Percentiles rank a stretch among this genome's conserved stretches.
Evolutionary conservation across 306 rosid genomes (phyloP).

Genomic region (Rubus idaeus): DNA sequence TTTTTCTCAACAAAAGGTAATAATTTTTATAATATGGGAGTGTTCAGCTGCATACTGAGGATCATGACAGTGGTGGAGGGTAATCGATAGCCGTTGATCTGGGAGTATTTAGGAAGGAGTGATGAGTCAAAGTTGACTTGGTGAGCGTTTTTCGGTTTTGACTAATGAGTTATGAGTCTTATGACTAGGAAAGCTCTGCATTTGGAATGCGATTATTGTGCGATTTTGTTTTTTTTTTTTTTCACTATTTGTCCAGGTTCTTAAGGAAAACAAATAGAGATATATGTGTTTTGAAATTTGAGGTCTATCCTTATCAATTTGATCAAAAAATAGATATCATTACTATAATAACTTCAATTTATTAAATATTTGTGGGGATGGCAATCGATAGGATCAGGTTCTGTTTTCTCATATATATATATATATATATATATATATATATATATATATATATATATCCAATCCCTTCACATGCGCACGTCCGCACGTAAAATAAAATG

Average conservation of each 20-base stretch:
- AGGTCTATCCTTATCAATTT: background rate
- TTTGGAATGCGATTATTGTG: background rate
- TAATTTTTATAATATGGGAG: background rate
- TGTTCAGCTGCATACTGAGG: too few relatives aligned
- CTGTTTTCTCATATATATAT: too few relatives aligned
- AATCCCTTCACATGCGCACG: too few relatives aligned
- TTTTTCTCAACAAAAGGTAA: background rate
- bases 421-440: too few relatives aligned
- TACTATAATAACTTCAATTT: too few relatives aligned
- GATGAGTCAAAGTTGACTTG: background rate
- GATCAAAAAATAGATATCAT: too few relatives aligned
- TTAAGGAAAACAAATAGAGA: background rate
- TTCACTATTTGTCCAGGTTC: background rate
- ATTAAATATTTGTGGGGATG: too few relatives aligned
- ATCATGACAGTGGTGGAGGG: too few relatives aligned
- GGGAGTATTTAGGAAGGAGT: background rate
- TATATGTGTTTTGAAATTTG: background rate
- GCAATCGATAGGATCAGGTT: too few relatives aligned
- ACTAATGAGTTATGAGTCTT: background rate
- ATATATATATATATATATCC: too few relatives aligned
- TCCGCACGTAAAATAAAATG: too few relatives aligned
- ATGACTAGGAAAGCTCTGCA: background rate
- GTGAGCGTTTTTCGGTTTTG: background rate
- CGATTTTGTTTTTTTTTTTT: background rate
- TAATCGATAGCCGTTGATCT: too few relatives aligned